These are phyloP conservation scores for Aureobasidium namibiae DNA, from an alignment of 2,329 filamentous ascomycete species.

Conservation along the genomic window DNA sequence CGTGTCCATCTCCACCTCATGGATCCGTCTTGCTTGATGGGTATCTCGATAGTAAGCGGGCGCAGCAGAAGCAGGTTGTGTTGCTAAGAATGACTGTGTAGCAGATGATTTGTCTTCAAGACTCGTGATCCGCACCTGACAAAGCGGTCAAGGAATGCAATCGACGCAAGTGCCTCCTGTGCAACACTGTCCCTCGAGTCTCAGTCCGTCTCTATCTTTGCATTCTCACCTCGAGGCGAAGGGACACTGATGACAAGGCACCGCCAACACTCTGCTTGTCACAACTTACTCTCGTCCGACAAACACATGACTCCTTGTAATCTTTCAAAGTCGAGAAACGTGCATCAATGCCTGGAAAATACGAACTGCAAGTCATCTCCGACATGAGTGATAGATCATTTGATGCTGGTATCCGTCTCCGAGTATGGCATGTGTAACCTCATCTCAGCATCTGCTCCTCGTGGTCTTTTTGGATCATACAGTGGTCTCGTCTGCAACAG, in stretches of 20 bases:
- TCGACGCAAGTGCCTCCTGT: neutral
- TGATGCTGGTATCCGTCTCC: neutral
- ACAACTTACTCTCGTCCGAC: neutral
- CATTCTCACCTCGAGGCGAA: too few species aligned
- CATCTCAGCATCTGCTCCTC: neutral
- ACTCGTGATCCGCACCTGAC: neutral
- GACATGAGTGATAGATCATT: neutral
- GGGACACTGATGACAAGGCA: neutral
- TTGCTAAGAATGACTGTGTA: neutral
- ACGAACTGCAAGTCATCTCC: neutral
- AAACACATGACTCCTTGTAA: neutral
- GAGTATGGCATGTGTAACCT: neutral
- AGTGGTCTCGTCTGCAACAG: neutral
- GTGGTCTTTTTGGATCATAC: neutral
- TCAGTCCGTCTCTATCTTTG: neutral
- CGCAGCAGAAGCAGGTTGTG: neutral
- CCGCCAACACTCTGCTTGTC: neutral
- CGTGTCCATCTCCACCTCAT: too few species aligned
- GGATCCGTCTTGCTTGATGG: neutral
- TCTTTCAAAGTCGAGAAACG: neutral
- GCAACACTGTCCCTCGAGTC: neutral
- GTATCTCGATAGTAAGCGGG: neutral
- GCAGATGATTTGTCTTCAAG: neutral
- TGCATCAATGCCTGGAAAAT: neutral
- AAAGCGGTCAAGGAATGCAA: neutral